A percentile compares a stretch with the other conserved stretches of the same genome.
phyloP scores from a whole-genome alignment of 495 filamentous ascomycete species.

The Neurospora sublineolata region DNA sequence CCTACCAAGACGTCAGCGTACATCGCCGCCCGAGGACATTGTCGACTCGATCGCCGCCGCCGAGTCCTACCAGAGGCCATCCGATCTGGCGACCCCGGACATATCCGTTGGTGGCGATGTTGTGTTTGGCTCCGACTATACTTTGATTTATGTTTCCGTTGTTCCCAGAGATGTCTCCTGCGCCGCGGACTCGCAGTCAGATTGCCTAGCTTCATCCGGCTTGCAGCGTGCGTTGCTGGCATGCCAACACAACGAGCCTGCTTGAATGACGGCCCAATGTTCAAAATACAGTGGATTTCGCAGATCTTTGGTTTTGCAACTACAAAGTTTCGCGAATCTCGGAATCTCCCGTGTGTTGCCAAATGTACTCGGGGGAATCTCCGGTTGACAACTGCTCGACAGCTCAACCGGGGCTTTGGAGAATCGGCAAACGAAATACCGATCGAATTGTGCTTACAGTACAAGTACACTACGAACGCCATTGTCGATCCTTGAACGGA shows the following conservation, averaged over 20 bases:
- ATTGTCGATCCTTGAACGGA: not conserved
- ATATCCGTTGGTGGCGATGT: not conserved
- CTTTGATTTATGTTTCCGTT: not conserved
- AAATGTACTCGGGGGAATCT: not conserved
- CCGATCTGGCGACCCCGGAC: not conserved
- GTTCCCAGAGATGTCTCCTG: not conserved
- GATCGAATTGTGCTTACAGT: not conserved
- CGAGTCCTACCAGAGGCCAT: not conserved
- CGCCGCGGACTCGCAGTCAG: not conserved
- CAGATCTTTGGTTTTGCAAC: not conserved
- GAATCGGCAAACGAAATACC: not conserved
- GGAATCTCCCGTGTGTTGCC: not conserved
- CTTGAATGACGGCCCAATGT: not conserved
- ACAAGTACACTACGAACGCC: not conserved
- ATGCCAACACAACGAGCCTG: not conserved
- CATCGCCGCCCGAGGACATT: not conserved
- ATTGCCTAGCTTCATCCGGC: not conserved
- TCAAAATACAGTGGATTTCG: not conserved
- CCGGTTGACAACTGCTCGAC: not conserved
- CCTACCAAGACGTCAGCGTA: not conserved
- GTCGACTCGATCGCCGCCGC: not conserved
- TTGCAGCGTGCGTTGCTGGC: not conserved
- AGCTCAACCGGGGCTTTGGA: not conserved
- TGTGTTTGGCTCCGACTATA: not conserved
- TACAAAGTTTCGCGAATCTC: not conserved